Base-by-base conservation (phyloP, 306 rosid genomes). In the Inga leiocalycina region DNA sequence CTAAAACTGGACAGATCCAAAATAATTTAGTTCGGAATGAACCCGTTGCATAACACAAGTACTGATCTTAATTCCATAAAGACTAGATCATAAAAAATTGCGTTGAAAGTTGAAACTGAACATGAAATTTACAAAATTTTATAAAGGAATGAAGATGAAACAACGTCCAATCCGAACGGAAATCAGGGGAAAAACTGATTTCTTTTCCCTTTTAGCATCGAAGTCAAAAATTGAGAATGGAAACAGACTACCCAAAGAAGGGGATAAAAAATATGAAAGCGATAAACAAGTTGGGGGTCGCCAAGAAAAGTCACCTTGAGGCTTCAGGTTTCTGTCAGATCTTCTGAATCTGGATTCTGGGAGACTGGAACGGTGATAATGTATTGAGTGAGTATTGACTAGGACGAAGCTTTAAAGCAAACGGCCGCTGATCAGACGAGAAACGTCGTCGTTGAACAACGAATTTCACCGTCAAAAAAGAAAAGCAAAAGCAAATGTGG, bases 61-160 rank as follows among this genome's bases (percentile, higher is more conserved):
- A 45, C 22, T 4, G 68, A 61, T 49, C 35, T 46, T 22, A 48
- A 65, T 46, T 48, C 34, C 44, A 10, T 41, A 59, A 57, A 24
- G 61, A 71, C 32, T 64, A 39, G 5, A 59, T 59, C 22, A 8
- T 81, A 15, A 6, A 34, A 62, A 34, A 11, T 39, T 7, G 46
- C 39, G 56, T 15, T 62, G 65, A 73, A 73, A 34, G 44, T 15
- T 62, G 65, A 81, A 73, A 46, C 59, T 20, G 24, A 45, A 80
- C 74, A 57, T 56, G 51, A 17, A 5, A 51, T 15, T 39, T 8
- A 11, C 80, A 39, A 10, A 20, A n/a, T 4, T 69, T 69, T 22
- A 52, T 35, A 68, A 39, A 37, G 10, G 67, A 61, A 61, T 24
- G 49, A 37, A 17, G 24, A 41, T 13, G 56, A 20, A 54, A 10